A percentile compares a stretch with the other conserved stretches of the same genome.
phyloP scores from a whole-genome alignment of 345 rosid genomes.

The Psidium friedrichsthalianum region DNA sequence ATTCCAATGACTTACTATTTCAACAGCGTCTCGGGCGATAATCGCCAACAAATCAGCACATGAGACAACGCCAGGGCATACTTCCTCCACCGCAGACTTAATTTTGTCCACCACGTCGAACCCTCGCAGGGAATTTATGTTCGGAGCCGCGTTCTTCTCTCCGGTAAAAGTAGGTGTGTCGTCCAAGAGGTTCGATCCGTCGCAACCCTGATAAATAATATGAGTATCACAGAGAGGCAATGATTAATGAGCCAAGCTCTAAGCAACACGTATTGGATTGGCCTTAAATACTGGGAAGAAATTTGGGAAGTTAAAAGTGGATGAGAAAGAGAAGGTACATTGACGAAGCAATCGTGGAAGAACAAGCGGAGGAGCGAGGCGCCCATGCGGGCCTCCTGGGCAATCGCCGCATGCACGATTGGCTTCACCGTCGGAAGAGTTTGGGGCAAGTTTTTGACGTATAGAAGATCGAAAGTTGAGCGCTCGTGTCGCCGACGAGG shows the following conservation, averaged over 20 bases:
- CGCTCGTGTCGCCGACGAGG: constrained; percentile 15
- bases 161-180: constrained; percentile 33
- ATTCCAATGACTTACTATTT: constrained; percentile 5
- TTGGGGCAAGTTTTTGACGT: constrained; percentile 60
- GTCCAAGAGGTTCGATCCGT: constrained; percentile 38
- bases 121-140: constrained; percentile 30
- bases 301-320: neutral
- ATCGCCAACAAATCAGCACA: constrained; percentile 47
- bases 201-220: constrained; percentile 33
- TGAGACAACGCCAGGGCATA: constrained; percentile 39
- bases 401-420: constrained; percentile 39
- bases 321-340: constrained; percentile 24
- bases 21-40: constrained; percentile 39
- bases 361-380: constrained; percentile 78
- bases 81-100: constrained; percentile 30
- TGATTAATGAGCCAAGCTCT: neutral
- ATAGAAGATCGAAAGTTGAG: constrained; percentile 61
- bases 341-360: constrained; percentile 94
- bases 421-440: constrained; percentile 39
- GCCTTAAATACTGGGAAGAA: neutral
- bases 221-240: neutral
- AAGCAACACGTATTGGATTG: neutral
- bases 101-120: constrained; percentile 32
- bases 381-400: constrained; percentile 46
- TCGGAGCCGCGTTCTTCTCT: constrained; percentile 46